A percentile compares a stretch with the other conserved stretches of the same genome.
These are phyloP conservation scores for Pseudogymnoascus sp. DNA, from an alignment of 2,329 filamentous ascomycete species.

Conservation along the genomic window DNA sequence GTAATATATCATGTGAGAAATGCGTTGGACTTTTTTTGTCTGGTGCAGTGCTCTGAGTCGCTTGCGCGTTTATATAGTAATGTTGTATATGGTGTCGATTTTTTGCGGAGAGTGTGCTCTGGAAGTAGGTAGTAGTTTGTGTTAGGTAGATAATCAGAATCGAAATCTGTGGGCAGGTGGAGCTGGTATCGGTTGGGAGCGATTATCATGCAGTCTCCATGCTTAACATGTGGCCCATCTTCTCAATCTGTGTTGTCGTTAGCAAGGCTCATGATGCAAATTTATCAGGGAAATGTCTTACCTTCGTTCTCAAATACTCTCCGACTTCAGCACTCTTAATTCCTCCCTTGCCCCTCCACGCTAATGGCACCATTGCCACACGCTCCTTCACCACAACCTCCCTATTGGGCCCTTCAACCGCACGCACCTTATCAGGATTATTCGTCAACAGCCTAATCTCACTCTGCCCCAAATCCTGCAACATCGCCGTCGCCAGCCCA, in stretches of 20 bases:
- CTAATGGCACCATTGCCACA: constrained; percentile 91
- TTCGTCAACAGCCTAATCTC: constrained; percentile 86
- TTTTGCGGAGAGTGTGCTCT: neutral
- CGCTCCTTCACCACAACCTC: constrained; percentile 84
- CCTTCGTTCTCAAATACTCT: constrained; percentile 92
- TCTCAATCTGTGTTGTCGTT: constrained; percentile 58
- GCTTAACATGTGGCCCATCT: constrained; percentile 73
- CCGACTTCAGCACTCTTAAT: constrained; percentile 85
- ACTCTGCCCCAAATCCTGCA: constrained; percentile 73
- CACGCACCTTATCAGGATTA: constrained; percentile 93
- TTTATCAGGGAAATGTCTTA: constrained; percentile 36
- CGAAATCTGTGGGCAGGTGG: neutral
- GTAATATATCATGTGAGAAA: neutral
- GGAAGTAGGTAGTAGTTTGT: neutral
- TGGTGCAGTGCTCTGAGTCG: neutral
- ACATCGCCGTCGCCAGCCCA: constrained; percentile 91
- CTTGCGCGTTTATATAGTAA: constrained; percentile 3
- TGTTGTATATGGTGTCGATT: neutral
- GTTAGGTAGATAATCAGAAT: neutral
- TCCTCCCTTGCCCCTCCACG: constrained; percentile 81
- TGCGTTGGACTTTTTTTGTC: neutral
- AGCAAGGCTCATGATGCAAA: constrained; percentile 1
- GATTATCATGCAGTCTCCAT: neutral
- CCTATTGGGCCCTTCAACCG: constrained; percentile 83
- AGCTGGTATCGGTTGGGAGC: neutral